Conservation (phyloP, 371 early-diverging fungal genomes). For the Apophysomyces elegans region DNA sequence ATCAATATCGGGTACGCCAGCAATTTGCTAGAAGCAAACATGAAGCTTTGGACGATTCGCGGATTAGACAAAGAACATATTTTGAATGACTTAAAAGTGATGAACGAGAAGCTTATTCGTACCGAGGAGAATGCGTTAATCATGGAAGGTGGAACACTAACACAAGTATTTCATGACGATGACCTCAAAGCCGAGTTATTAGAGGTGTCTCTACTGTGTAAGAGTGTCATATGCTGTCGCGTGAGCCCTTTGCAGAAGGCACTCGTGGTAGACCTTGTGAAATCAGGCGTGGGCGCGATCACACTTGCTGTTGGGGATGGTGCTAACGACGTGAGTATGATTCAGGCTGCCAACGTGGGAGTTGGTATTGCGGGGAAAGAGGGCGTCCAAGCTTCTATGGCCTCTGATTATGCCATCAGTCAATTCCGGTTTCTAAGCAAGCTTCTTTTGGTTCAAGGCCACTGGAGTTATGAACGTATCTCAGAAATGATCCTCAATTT, state of each 20-base stretch:
- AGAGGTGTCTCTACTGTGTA: slow-evolving; percentile 79
- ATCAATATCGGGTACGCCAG: slow-evolving; percentile 95
- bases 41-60: slow-evolving; percentile 76
- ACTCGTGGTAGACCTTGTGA: slow-evolving; percentile 91
- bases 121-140: slow-evolving; percentile 72
- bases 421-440: slow-evolving; percentile 89
- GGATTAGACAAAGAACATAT: slow-evolving; percentile 48
- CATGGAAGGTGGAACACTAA: slow-evolving; percentile 91
- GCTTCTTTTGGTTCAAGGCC: slow-evolving; percentile 84
- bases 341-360: slow-evolving; percentile 95
- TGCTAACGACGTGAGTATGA: slow-evolving; percentile 95
- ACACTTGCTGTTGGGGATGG: slow-evolving; percentile 98
- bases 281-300: slow-evolving; percentile 72
- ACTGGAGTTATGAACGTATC: slow-evolving; percentile 89
- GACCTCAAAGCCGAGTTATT: slow-evolving; percentile 69
- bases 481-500: slow-evolving; percentile 89
- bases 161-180: slow-evolving; percentile 69
- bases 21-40: slow-evolving; percentile 74
- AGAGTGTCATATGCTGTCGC: slow-evolving; percentile 94
- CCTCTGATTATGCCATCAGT: slow-evolving; percentile 88
- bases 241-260: slow-evolving; percentile 98
- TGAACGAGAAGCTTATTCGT: slow-evolving; percentile 11
- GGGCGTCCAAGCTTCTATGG: slow-evolving; percentile 88
- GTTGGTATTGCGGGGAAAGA: slow-evolving; percentile 94
- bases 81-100: slow-evolving; percentile 48